Evolutionary conservation across 495 filamentous ascomycete species (phyloP), one percentile per base, ranked within the genome.

Genomic region (Podospora didyma): DNA sequence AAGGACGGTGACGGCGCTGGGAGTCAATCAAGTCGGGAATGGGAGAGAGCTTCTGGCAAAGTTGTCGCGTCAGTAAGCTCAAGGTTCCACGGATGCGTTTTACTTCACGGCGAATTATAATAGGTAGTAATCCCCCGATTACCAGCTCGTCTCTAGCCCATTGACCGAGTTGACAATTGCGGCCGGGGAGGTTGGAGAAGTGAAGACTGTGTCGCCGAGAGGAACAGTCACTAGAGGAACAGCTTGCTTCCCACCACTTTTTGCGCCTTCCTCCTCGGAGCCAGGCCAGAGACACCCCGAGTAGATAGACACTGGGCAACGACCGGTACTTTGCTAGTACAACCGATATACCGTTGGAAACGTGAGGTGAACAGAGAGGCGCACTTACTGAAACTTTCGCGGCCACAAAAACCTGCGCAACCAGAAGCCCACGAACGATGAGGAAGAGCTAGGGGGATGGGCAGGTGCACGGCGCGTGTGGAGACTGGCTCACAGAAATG

Each of bases 401-500:
- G 21, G 28, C 34, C 12, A 26, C 49, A 50, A 46, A 34, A 46
- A 34, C n/a, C n/a, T 17, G 12, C 10, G 39, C 39, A 42, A 14
- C n/a, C 50, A n/a, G 7, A 26, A 52, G 37, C 34, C 16, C 1
- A 39, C 24, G n/a, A 16, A 20, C 42, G 50, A 11, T 34, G 37
- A 34, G 49, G 49, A 24, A 42, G 12, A 42, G 39, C 39, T 42
- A 7, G 39, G 26, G 21, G 31, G 11, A 20, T 20, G 50, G 28
- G 35, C 31, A 39, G n/a, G 31, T 24, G 35, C 11, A 42, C 49
- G 50, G 14, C 34, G 35, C 37, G 34, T 42, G 50, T 24, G 20
- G 50, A 52, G 50, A 44, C 50, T 52, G 26, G 50, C 50, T 52
- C 50, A 12, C 17, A 26, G 50, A 52, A 52, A 35, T 24, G 37